Evolutionary conservation across 345 rosid species (phyloP), one percentile per base, ranked within the genome.

Genomic region (Populus tremula): DNA sequence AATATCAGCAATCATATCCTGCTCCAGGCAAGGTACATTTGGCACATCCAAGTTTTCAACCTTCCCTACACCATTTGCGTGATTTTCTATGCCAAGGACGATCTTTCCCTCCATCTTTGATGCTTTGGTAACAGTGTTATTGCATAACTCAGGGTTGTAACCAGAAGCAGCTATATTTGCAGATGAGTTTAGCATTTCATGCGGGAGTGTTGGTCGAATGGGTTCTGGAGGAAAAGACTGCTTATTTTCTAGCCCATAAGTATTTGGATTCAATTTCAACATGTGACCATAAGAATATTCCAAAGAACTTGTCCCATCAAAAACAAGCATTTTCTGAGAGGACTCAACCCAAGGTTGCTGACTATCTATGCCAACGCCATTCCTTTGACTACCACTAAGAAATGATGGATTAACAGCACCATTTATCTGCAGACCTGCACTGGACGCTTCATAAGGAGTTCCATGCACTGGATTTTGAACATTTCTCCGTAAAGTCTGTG

Each of bases 401-500:
- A 77, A 74, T 71, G 79, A 77, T 71, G 89, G 87, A 79, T 84
- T 91, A 76, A 77, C 83, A 35, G 90, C 71, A 72, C 89, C 91
- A 77, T 90, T 93, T 65, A 83, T 69, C 63, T 82, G 94, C 72
- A 78, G 82, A 35, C 88, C 80, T 64, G 86, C 76, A 64, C 80
- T 65, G 21, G 91, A 85, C 47, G 81, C 76, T 68, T 90, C 96
- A 79, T 74, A 75, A 76, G 90, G 64, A 69, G 91, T 84, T 78
- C 91, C 91, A 80, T 79, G 86, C 38, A 74, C 70, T 20, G 89
- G 87, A 80, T 82, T 92, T 75, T 87, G 88, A 82, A 66, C 81
- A 78, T 95, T 90, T 87, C 91, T 88, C 99, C 96, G 85, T 43
- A 85, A 66, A 67, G 78, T 78, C 75, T 88, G 94, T 9, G 82